These are phyloP conservation scores for Ophiostoma pallidulum DNA, from an alignment of 2,329 filamentous ascomycete species.

Conservation along the genomic window DNA sequence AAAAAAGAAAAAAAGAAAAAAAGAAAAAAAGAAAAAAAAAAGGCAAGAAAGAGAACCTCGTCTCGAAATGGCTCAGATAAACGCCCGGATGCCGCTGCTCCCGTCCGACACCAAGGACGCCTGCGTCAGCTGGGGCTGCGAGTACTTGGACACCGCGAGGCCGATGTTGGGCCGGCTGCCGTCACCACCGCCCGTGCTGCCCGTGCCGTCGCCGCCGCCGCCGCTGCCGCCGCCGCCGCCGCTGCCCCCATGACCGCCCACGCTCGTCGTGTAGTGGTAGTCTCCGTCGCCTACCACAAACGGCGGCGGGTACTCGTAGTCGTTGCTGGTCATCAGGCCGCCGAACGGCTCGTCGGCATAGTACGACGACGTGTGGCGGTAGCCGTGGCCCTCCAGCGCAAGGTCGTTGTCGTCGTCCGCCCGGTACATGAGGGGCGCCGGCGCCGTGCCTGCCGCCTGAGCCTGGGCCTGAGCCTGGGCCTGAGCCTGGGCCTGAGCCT, in stretches of 20 bases:
- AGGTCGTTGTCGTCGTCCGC: neutral
- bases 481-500: conserved; percentile 2
- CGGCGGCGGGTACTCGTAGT: conserved; percentile 11
- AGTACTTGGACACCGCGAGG: conserved; percentile 14
- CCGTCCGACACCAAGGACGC: conserved; percentile 11
- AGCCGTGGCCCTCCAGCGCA: neutral
- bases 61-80: conserved; percentile 9
- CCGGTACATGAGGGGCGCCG: neutral
- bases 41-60: neutral
- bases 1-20: neutral
- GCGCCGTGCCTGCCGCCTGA: neutral
- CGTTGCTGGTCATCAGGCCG: conserved; percentile 3
- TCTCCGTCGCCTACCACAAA: conserved; percentile 4
- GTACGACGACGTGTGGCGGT: conserved; percentile 7
- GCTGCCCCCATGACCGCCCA: neutral
- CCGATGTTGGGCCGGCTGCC: conserved; percentile 7
- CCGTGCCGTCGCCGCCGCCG: neutral
- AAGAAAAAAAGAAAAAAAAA: neutral
- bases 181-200: neutral
- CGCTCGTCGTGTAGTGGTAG: neutral
- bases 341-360: conserved; percentile 6
- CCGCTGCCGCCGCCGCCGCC: neutral
- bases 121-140: conserved; percentile 12
- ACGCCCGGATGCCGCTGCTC: conserved; percentile 13
- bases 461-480: neutral